A percentile compares a stretch with the other conserved stretches of the same genome.
These are phyloP conservation scores for Fusarium acutatum DNA, from an alignment of 2,329 filamentous ascomycete species.

Conservation along the genomic window DNA sequence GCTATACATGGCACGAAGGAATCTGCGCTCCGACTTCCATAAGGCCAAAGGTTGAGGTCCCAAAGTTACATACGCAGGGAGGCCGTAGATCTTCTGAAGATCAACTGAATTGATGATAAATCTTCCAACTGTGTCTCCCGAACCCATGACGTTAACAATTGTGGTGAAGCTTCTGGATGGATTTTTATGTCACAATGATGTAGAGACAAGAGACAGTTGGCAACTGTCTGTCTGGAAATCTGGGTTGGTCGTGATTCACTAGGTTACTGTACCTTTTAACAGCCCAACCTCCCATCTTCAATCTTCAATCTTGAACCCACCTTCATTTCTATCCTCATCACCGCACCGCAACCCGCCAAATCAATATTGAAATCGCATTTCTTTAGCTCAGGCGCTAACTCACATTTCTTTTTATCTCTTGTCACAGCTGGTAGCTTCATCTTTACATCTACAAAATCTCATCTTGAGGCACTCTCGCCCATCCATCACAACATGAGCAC, in stretches of 20 bases:
- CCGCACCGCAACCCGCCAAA: background rate
- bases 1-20: background rate
- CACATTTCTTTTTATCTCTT: too few species aligned
- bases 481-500: background rate
- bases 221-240: background rate
- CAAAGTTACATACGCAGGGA: background rate
- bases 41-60: background rate
- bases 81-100: background rate
- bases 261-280: too few species aligned
- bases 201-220: background rate
- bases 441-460: background rate
- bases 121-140: background rate
- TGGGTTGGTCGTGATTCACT: background rate
- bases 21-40: background rate
- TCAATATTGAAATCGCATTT: background rate
- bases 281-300: background rate
- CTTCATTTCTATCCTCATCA: background rate
- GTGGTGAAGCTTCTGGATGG: background rate
- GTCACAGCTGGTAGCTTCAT: background rate
- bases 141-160: background rate
- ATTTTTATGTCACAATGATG: background rate
- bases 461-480: background rate
- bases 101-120: constrained; percentile 15
- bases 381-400: background rate
- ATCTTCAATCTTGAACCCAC: background rate